Conservation (phyloP, 2,329 filamentous ascomycete genomes). For the Periconia sp. region DNA sequence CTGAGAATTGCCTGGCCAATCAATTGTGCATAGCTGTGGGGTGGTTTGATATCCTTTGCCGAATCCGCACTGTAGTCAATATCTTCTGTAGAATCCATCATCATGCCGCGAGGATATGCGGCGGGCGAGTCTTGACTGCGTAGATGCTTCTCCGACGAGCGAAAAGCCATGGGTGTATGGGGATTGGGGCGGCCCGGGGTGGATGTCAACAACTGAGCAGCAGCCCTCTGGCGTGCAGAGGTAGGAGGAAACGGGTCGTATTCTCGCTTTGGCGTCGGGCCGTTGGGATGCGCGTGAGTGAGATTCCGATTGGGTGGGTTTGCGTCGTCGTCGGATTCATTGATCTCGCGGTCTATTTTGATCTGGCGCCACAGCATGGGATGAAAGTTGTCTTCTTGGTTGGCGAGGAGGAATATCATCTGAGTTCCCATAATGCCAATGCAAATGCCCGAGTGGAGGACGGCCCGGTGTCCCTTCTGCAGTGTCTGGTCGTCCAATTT, state of each 20-base stretch:
- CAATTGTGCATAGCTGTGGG: slow-evolving; percentile 94
- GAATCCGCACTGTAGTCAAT: slow-evolving; percentile 80
- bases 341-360: slow-evolving; percentile 34
- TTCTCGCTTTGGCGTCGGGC: slow-evolving; percentile 40
- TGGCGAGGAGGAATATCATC: slow-evolving; percentile 98
- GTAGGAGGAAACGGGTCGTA: slow-evolving; percentile 42
- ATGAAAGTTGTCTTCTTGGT: slow-evolving; percentile 69
- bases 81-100: slow-evolving; percentile 56
- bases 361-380: slow-evolving; percentile 67
- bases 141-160: slow-evolving; percentile 34
- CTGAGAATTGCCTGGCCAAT: slow-evolving; percentile 95
- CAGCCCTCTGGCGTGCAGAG: slow-evolving; percentile 35
- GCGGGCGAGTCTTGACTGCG: slow-evolving; percentile 51
- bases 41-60: slow-evolving; percentile 89
- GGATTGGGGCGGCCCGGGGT: slow-evolving; percentile 37
- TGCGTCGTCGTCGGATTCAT: slow-evolving; percentile 43
- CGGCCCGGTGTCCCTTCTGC: slow-evolving; percentile 65
- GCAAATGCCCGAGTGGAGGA: slow-evolving; percentile 82
- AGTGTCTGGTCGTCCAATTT: slow-evolving; percentile 76
- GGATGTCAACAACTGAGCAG: slow-evolving; percentile 38
- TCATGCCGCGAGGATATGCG: slow-evolving; percentile 52
- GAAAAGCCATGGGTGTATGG: slow-evolving; percentile 40
- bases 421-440: slow-evolving; percentile 90
- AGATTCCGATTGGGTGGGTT: slow-evolving; percentile 33
- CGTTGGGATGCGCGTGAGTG: slow-evolving; percentile 35